These are phyloP conservation scores for Gamarada debralockiae DNA, from an alignment of 495 filamentous ascomycete species.

Conservation along the genomic window DNA sequence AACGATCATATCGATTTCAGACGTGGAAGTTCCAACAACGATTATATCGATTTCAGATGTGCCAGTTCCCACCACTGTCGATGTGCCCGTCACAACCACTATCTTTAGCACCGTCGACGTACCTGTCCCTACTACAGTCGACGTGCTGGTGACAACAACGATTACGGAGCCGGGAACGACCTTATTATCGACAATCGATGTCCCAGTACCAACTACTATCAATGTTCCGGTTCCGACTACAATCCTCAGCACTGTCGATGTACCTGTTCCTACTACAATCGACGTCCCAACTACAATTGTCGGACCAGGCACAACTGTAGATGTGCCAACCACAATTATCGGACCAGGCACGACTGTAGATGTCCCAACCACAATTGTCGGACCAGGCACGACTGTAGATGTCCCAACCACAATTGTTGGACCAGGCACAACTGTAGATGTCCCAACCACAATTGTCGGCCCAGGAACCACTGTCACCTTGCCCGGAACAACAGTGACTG, in stretches of 20 bases:
- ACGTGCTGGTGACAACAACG: too few species aligned
- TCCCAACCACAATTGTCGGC: background rate
- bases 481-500: background rate
- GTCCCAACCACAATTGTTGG: background rate
- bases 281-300: too few species aligned
- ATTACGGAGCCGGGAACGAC: too few species aligned
- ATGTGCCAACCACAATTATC: background rate
- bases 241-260: background rate
- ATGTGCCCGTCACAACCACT: background rate
- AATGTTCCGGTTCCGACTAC: background rate
- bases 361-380: background rate
- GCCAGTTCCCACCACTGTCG: background rate
- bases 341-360: background rate
- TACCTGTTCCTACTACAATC: background rate
- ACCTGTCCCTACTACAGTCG: background rate
- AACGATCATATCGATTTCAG: background rate
- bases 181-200: background rate
- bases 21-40: constrained; percentile 1
- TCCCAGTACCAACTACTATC: background rate
- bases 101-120: too few species aligned
- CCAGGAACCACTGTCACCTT: constrained; percentile 4
- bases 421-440: background rate
- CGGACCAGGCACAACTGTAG: background rate
- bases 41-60: background rate
- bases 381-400: background rate